A percentile compares a stretch with the other conserved stretches of the same genome.
These are phyloP conservation scores for Zychaea mexicana DNA, from an alignment of 371 early-diverging fungal species.

Conservation along the genomic window DNA sequence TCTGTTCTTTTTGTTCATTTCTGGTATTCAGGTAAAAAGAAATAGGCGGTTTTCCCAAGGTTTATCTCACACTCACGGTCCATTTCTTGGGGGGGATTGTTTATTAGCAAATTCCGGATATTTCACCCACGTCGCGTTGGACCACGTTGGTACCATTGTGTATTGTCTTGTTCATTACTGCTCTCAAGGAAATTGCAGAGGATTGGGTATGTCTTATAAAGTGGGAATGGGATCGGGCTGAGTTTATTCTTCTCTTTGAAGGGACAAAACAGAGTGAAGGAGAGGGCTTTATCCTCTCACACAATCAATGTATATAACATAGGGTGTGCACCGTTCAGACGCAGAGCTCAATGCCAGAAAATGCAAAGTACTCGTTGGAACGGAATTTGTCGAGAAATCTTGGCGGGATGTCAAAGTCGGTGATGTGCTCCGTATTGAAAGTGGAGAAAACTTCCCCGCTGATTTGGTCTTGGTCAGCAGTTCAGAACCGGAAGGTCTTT, in stretches of 20 bases:
- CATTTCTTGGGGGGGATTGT: conserved; percentile 7
- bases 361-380: conserved; percentile 66
- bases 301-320: neutral
- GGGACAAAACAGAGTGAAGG: neutral
- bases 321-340: conserved; percentile 85
- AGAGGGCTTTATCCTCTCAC: neutral
- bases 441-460: conserved; percentile 91
- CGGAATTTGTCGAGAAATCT: conserved; percentile 63
- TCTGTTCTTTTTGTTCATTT: conserved; percentile 93
- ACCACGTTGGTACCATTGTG: conserved; percentile 93
- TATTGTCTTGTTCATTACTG: conserved; percentile 91
- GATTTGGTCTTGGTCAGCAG: conserved; percentile 89
- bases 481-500: conserved; percentile 83
- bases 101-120: conserved; percentile 78
- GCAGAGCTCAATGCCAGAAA: conserved; percentile 74
- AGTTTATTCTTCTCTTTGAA: neutral
- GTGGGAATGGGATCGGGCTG: neutral
- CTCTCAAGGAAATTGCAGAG: conserved; percentile 95
- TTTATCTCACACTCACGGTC: no score
- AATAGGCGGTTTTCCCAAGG: no score
- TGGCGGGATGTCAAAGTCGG: conserved; percentile 90
- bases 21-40: conserved; percentile 75
- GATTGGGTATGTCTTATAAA: conserved; percentile 72
- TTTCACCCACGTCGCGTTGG: conserved; percentile 83
- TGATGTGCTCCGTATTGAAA: conserved; percentile 87